Evolutionary conservation across 2,329 filamentous ascomycete genomes (phyloP), one percentile per base, ranked within the genome.

Genomic region (Capronia americana): DNA sequence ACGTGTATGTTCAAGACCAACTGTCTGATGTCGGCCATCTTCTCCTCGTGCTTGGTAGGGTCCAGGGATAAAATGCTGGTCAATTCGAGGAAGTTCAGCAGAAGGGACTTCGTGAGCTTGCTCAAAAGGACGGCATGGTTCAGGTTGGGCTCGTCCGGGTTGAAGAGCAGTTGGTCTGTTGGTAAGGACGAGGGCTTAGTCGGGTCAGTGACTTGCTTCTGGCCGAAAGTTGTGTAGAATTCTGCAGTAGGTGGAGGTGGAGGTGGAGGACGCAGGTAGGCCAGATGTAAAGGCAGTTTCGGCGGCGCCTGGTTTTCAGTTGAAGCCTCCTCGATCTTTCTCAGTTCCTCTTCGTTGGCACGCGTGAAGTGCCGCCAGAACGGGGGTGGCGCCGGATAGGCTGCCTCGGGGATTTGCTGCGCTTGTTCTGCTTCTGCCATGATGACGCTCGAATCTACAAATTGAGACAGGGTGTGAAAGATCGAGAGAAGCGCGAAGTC

Each of bases 1-100:
- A 96, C 92, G 79, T 97, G 93, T 74, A 96, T 90, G 77, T 98
- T 98, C 77, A 94, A 89, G 69, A 96, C 90, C 30, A 98, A 81
- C 17, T 90, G 93, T 73, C 90, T 86, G 34, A 99, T 79, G 77
- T 98, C 90, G 53, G 87, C 83, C 54, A 94, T 84, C 76, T 96
- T 96, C 51, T 85, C 83, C 20, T 66, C 56, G 38, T 67, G 64
- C 48, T 68, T 48, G 28, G 63, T 67, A 0, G 92, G 90, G 54
- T 89, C 85, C n/a, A 86, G 79, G 10, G 86, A 85, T 64, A 96
- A 82, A 14, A 91, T 82, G 26, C 92, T 92, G 0, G 90, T 82
- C 4, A 98, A 86, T 75, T 96, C 92, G 53, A 98, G 84, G 75
- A 96, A 98, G 76, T 94, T 96, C 53, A 98, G 83, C 0, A 98